Evolutionary conservation across 2,329 filamentous ascomycete genomes (phyloP), one percentile per base, ranked within the genome.

Genomic region (Chrysosphaeria jannelii): DNA sequence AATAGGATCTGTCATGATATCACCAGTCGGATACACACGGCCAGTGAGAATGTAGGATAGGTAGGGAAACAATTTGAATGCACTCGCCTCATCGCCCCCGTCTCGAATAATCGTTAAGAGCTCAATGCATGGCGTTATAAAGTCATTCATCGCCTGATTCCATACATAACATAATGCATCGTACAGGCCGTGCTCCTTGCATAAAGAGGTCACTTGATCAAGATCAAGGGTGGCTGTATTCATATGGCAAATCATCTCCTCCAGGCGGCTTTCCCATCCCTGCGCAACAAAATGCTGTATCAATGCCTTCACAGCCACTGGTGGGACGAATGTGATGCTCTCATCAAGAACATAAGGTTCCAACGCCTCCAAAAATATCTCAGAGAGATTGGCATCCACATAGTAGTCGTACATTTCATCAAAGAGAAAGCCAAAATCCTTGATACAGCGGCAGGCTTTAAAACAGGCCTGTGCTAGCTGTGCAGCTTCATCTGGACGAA

Each of bases 101-200:
- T 68, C 60, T 25, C 59, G 51, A 15, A 71, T 40, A n/a, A 91
- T 50, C 9, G 58, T 49, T 23, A 89, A 48, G 3, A 97, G 56
- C 29, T 91, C 78, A 33, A 76, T 68, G 27, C 93, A 51, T 2
- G 85, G 81, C 2, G 79, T 88, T 30, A 91, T 66, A 36, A 88
- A 91, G 42, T 97, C 88, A 30, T 53, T 51, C 14, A 97, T 50
- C 3, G 76, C 78, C 41, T 75, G 69, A 29, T 89, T 93, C 85
- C 85, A 97, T 26, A 97, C 72, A 39, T 93, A 91, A 20, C 88
- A 78, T 27, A 91, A 58, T 3, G 85, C 88, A 43, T 97, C 88
- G 38, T 91, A 97, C 4, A 97, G 56, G 32, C 70, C 63, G 40
- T 93, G 67, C 38, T 81, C 69, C 41, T 85, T 89, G 53, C 85